Conservation (phyloP, 2,329 filamentous ascomycete species). For the Pochonia chlamydosporia region DNA sequence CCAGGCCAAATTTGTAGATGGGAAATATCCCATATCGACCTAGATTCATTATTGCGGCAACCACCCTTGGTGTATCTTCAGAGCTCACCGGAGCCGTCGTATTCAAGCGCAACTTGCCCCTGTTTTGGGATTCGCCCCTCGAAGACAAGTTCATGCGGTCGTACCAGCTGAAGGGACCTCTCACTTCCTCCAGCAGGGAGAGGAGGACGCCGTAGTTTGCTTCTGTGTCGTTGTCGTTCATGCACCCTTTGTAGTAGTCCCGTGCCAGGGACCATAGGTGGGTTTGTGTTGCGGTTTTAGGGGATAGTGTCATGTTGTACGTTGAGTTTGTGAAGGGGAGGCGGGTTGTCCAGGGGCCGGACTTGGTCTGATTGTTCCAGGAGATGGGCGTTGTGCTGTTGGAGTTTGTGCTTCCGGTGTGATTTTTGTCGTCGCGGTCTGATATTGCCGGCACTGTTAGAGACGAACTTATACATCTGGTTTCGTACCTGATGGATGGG, state of each 20-base stretch:
- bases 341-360: background rate
- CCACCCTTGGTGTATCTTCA: constrained; percentile 5
- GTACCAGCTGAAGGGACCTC: constrained; percentile 4
- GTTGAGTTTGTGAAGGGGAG: background rate
- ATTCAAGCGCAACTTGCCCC: background rate
- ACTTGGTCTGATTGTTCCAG: background rate
- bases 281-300: background rate
- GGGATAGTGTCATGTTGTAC: background rate
- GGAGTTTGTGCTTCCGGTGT: too few species aligned
- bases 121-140: background rate
- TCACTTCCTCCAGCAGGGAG: constrained; percentile 6
- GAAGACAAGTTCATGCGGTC: background rate
- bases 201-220: background rate
- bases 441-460: too few species aligned
- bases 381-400: too few species aligned
- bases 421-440: too few species aligned
- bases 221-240: background rate
- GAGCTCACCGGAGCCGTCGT: background rate
- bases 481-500: too few species aligned
- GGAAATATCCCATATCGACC: constrained; percentile 7
- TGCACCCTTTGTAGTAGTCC: constrained; percentile 9
- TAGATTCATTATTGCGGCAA: constrained; percentile 4
- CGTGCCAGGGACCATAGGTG: background rate
- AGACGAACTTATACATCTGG: too few species aligned
- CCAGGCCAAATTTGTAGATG: constrained; percentile 10